Evolutionary conservation across 176 grass and related monocot genomes (phyloP).

Genomic region (Alloteropsis semialata): DNA sequence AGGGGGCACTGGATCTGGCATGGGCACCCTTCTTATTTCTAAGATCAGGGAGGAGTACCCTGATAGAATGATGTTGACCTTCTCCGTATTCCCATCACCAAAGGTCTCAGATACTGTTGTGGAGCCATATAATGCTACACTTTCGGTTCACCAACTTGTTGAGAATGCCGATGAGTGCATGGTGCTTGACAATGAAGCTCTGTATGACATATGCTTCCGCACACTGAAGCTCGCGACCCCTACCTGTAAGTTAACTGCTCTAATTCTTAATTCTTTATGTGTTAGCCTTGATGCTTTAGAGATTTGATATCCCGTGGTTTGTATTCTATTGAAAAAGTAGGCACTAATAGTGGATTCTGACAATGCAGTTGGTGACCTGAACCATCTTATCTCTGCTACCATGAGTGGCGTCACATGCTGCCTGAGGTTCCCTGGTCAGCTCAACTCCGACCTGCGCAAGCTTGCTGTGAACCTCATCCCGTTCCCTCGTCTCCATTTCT

Average conservation of each 20-base stretch:
- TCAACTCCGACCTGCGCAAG: constrained; percentile 88
- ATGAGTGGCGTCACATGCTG: constrained; percentile 91
- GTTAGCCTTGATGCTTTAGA: background rate
- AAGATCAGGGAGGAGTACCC: constrained; percentile 97
- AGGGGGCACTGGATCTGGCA: constrained; percentile 95
- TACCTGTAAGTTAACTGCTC: constrained; percentile 55
- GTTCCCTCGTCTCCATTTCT: constrained; percentile 91
- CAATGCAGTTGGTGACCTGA: constrained; percentile 75
- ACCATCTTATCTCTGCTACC: constrained; percentile 86
- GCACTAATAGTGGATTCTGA: constrained; percentile 14
- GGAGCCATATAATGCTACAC: constrained; percentile 90
- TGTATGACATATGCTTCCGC: constrained; percentile 94
- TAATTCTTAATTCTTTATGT: background rate
- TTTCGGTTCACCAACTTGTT: constrained; percentile 92
- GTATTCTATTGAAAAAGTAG: background rate
- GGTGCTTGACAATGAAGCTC: constrained; percentile 93
- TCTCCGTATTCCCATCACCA: constrained; percentile 95
- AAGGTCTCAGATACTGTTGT: constrained; percentile 96
- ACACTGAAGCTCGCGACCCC: constrained; percentile 87
- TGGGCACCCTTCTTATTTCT: constrained; percentile 93
- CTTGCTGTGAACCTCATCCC: constrained; percentile 89
- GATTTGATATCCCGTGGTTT: background rate
- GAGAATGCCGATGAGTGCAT: constrained; percentile 96
- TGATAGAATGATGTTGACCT: constrained; percentile 93
- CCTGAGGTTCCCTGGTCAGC: constrained; percentile 83